phyloP scores from a whole-genome alignment of 2,329 filamentous ascomycete species.

The Fusarium sp. region DNA sequence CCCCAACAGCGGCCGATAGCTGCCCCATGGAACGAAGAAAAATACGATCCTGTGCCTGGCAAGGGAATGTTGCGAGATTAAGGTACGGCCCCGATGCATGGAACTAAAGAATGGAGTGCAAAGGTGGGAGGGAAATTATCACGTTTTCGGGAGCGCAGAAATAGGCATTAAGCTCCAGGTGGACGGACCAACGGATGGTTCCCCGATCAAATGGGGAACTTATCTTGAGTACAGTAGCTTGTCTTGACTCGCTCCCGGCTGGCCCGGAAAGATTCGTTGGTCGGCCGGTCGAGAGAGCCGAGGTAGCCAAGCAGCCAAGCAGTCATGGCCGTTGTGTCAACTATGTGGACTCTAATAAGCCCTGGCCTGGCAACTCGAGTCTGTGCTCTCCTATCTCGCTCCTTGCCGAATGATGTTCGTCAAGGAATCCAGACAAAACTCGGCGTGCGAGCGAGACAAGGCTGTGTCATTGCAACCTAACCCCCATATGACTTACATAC shows the following conservation, averaged over 20 bases:
- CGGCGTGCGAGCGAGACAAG: too few relatives aligned
- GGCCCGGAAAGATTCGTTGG: neutral
- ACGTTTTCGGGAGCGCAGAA: neutral
- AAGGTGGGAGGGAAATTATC: neutral
- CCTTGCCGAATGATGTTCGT: neutral
- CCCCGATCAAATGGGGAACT: neutral
- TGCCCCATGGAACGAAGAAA: neutral
- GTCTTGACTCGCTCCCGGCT: neutral
- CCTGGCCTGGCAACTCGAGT: neutral
- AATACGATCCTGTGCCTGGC: neutral
- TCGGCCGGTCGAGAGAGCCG: neutral
- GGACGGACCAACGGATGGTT: neutral
- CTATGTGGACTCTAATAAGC: neutral
- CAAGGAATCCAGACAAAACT: neutral
- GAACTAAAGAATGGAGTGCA: neutral
- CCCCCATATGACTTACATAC: neutral
- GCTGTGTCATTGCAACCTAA: too few relatives aligned
- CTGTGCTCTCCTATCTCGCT: neutral
- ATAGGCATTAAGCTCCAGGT: neutral
- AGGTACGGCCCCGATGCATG: neutral
- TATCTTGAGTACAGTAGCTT: neutral
- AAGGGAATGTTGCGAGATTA: slow-evolving; percentile 5
- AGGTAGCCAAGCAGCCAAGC: too few relatives aligned
- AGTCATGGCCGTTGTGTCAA: neutral
- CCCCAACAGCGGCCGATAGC: neutral